Base-by-base conservation (phyloP, 2,329 filamentous ascomycete species). In the Ceratocystis albifundus region DNA sequence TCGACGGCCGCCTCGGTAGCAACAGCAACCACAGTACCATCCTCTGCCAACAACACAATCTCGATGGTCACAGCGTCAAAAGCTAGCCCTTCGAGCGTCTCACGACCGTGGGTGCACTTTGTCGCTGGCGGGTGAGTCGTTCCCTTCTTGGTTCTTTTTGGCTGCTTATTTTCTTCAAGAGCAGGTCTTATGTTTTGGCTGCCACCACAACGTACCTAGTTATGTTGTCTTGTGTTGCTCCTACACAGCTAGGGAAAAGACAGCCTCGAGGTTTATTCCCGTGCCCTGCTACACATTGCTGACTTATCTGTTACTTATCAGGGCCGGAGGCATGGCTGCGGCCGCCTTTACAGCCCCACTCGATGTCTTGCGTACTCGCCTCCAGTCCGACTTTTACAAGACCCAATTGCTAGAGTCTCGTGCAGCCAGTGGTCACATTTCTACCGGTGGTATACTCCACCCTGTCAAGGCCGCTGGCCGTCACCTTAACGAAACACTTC, bases 381-480 rank as follows among this genome's bases (percentile, higher is more conserved):
- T 97, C 2, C 93, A 97, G 75, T 95, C 90, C 72, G 92, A 96
- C 73, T 95, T 95, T 75, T 79, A 96, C 80, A 90, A 96, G 75
- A 81, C 86, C 7, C 89, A 96, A 75, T 82, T 96, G 59, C 82
- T 82, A 36, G 84, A 87, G 17, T 82, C 84, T 7, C 84, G 88
- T 62, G 78, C 83, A n/a, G 82, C 85, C 73, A 73, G 82, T 76
- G 70, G 84, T 72, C 72, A 82, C 76, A 28, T 28, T 5, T 64
- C 63, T 3, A 25, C n/a, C n/a, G 20, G 59, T 22, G 61, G 57
- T 30, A 17, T 68, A 32, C 80, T 90, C 70, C 84, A 85, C 61
- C 83, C 89, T 3, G 74, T 85, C 15, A 84, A 86, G 63, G 84
- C 84, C 61, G 85, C 85, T 1, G 73, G 84, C 6, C 82, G 90